phyloP scores from a whole-genome alignment of 2,329 filamentous ascomycete species.

The Aureobasidium zeae region DNA sequence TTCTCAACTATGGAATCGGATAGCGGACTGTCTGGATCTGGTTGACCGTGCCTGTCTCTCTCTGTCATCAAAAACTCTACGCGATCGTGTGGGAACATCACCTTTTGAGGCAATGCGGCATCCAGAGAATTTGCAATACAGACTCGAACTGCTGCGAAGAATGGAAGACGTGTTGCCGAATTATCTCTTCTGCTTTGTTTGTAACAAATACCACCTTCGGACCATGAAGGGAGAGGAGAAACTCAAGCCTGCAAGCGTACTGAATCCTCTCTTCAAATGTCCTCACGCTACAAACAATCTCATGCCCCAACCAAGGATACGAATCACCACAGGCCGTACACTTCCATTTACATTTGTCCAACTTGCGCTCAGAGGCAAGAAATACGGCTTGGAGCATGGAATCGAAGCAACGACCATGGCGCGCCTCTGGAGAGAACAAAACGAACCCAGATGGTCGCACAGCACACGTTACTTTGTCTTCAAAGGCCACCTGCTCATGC shows the following conservation, averaged over 20 bases:
- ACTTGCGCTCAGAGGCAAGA: conserved; percentile 42
- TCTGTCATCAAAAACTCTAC: conserved; percentile 40
- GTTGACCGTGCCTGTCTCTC: conserved; percentile 43
- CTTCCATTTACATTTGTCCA: conserved; percentile 52
- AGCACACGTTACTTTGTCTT: conserved; percentile 46
- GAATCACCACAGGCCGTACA: conserved; percentile 46
- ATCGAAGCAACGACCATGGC: conserved; percentile 39
- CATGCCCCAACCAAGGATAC: conserved; percentile 38
- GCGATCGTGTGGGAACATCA: conserved; percentile 33
- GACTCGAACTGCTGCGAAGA: conserved; percentile 42
- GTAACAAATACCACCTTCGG: conserved; percentile 46
- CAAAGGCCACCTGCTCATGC: conserved; percentile 46
- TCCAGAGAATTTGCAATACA: conserved; percentile 38
- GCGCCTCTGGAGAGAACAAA: conserved; percentile 45
- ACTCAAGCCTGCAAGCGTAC: conserved; percentile 43
- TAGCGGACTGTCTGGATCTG: conserved; percentile 35
- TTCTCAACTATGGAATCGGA: conserved; percentile 37
- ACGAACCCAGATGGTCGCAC: conserved; percentile 44
- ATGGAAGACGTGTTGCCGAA: conserved; percentile 45
- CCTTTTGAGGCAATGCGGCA: conserved; percentile 33
- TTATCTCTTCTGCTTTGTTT: conserved; percentile 52
- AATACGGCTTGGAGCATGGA: conserved; percentile 41
- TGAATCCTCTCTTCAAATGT: conserved; percentile 50
- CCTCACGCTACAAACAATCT: conserved; percentile 44
- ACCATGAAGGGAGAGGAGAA: conserved; percentile 45